phyloP scores from a whole-genome alignment of 2,329 filamentous ascomycete genomes.

The Leptographium radiaticola region DNA sequence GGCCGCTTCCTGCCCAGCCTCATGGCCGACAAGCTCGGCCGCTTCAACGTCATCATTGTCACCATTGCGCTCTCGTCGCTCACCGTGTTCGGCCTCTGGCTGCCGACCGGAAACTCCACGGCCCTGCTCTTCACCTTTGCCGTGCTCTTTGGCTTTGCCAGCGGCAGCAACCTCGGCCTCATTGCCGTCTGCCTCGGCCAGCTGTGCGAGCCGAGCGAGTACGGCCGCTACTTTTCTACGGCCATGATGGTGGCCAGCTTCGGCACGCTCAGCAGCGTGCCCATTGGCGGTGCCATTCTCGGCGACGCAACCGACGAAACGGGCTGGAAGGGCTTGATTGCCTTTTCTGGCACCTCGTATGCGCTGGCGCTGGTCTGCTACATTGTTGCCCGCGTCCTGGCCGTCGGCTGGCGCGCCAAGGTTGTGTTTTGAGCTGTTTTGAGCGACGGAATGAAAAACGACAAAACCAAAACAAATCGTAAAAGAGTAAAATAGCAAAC shows the following conservation, averaged over 20 bases:
- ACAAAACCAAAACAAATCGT: neutral
- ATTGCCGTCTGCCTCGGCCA: constrained; percentile 75
- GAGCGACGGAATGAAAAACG: neutral
- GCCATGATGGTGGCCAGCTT: constrained; percentile 68
- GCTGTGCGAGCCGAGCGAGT: constrained; percentile 63
- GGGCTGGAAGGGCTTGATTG: constrained; percentile 25
- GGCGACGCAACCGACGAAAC: constrained; percentile 16
- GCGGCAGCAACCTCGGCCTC: constrained; percentile 64
- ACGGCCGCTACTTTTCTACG: constrained; percentile 54
- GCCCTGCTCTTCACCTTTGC: constrained; percentile 53
- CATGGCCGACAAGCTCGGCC: constrained; percentile 61
- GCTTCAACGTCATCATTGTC: constrained; percentile 68
- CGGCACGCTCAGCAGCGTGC: constrained; percentile 39
- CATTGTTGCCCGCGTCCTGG: constrained; percentile 19
- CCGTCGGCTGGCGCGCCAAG: constrained; percentile 21
- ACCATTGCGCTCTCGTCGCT: constrained; percentile 46
- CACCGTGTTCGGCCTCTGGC: constrained; percentile 54
- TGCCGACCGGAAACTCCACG: constrained; percentile 43
- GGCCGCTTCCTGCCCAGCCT: constrained; percentile 67
- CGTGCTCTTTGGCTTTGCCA: constrained; percentile 65
- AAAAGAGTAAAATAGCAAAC: neutral
- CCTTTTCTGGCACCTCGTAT: constrained; percentile 25
- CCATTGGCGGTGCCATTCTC: constrained; percentile 28
- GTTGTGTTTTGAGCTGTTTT: constrained; percentile 19
- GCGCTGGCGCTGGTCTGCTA: constrained; percentile 21